Evolutionary conservation across 768 basidiomycete genomes (phyloP).

Genomic region (Udeniomyces megalosporus): DNA sequence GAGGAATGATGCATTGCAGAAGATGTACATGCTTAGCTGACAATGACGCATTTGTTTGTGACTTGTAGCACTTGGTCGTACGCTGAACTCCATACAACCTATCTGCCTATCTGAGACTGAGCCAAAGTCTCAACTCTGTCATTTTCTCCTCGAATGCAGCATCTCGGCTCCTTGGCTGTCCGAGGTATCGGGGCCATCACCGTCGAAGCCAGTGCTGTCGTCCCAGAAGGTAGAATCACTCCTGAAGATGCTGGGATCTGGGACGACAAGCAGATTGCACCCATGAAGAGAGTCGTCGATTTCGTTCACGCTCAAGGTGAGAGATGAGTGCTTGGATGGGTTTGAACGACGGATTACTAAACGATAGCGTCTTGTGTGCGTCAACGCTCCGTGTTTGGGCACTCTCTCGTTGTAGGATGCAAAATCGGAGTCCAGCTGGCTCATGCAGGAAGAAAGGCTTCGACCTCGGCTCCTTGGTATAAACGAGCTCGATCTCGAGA

Average conservation of each 20-base stretch:
- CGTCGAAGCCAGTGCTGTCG: slow-evolving; percentile 57
- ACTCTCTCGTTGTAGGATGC: slow-evolving; percentile 29
- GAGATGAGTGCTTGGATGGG: too few relatives aligned
- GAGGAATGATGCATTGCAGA: neutral
- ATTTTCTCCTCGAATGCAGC: neutral
- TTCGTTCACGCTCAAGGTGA: slow-evolving; percentile 51
- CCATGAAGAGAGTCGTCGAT: slow-evolving; percentile 52
- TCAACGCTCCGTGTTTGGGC: neutral
- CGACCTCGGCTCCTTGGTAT: slow-evolving; percentile 50
- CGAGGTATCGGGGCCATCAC: slow-evolving; percentile 54
- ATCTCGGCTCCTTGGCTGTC: slow-evolving; percentile 39
- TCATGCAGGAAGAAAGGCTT: slow-evolving; percentile 59
- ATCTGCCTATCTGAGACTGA: too few relatives aligned
- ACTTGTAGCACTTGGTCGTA: neutral
- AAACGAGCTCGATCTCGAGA: slow-evolving; percentile 14
- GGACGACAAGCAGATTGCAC: slow-evolving; percentile 52
- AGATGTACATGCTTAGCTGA: neutral
- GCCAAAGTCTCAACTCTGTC: neutral
- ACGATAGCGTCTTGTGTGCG: neutral
- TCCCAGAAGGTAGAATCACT: slow-evolving; percentile 52
- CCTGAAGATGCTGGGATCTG: slow-evolving; percentile 42
- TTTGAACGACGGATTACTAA: neutral
- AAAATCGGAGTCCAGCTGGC: slow-evolving; percentile 63
- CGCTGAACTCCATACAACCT: neutral
- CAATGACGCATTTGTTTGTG: neutral